Base-by-base conservation (phyloP, 352 stramenopile genomes). In the Elongisporangium prolatum region DNA sequence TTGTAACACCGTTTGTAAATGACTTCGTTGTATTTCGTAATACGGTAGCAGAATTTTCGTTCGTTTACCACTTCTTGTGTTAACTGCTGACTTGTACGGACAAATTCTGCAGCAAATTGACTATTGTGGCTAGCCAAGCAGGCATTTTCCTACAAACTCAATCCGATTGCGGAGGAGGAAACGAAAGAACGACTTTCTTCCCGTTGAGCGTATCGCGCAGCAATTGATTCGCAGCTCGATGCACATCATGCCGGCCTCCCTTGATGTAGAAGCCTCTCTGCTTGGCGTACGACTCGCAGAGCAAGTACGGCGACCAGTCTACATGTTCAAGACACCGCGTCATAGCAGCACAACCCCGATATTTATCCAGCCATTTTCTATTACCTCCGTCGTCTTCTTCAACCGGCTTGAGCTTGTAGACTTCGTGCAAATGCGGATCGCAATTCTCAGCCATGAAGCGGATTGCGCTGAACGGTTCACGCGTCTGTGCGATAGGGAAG, bases 361-460 rank as follows among this genome's bases (percentile, higher is more conserved):
- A 44, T 11, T 57, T 53, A 58, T 5, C 8, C 37, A 58, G 13
- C 9, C 5, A 11, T 49, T 40, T 40, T 13, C 16, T 37, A 34
- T 57, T 28, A 69, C 61, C 69, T 17, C 75, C 77, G 52, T 91
- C 80, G 21, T 91, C 82, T 11, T 83, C 75, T 21, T 92, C 82
- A 18, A 91, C 71, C 0, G 74, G 74, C 50, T 76, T 80, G 47
- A 94, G 75, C 60, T 91, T 91, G 72, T 94, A 94, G n/a, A 88
- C 57, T 44, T 86, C 77, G 50, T 92, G 65, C 52, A 94, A 73
- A 16, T 72, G 64, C 16, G 85, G 85, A 37, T 70, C 60, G 48
- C 83, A 92, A 59, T 92, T 92, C 65, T 96, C 87, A 8, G 84
- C 84, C 17, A 94, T 80, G 54, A 95, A 95, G 17, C 86, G 84